Evolutionary conservation across 805 yeast species (phyloP).

Genomic region (Wickerhamomyces subpelliculosus): DNA sequence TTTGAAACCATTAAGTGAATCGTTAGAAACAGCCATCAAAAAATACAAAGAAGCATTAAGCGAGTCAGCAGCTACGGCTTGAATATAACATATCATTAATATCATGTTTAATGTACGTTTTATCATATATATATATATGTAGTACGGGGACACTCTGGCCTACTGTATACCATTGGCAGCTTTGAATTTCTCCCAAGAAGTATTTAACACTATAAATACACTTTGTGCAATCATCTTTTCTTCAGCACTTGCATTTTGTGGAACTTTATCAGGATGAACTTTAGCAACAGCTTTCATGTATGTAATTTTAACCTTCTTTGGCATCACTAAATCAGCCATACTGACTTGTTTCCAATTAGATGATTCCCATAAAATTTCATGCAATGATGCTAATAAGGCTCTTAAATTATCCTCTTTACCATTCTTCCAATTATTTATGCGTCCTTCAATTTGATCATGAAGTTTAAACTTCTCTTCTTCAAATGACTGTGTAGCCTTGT

Average conservation of each 20-base stretch:
- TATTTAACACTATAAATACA: conserved; percentile 75
- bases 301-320: conserved; percentile 78
- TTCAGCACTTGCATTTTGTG: conserved; percentile 51
- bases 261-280: conserved; percentile 84
- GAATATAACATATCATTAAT: conserved; percentile 14
- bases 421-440: conserved; percentile 54
- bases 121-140: background rate
- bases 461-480: conserved; percentile 56
- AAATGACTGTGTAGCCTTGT: conserved; percentile 34
- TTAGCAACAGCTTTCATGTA: conserved; percentile 88
- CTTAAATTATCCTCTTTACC: conserved; percentile 82
- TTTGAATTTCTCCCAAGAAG: conserved; percentile 86
- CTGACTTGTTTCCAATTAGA: conserved; percentile 60
- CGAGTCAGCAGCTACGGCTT: conserved; percentile 1
- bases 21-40: conserved; percentile 39
- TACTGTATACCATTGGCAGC: conserved; percentile 41
- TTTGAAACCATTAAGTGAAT: conserved; percentile 36
- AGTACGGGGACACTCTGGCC: too few species aligned
- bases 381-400: conserved; percentile 63
- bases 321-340: conserved; percentile 72
- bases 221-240: conserved; percentile 79
- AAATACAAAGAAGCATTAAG: conserved; percentile 34
- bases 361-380: conserved; percentile 60
- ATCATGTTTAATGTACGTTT: background rate
- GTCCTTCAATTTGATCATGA: conserved; percentile 54